Evolutionary conservation across 176 grass and related monocot species (phyloP).

Genomic region (Triticum monococcum): DNA sequence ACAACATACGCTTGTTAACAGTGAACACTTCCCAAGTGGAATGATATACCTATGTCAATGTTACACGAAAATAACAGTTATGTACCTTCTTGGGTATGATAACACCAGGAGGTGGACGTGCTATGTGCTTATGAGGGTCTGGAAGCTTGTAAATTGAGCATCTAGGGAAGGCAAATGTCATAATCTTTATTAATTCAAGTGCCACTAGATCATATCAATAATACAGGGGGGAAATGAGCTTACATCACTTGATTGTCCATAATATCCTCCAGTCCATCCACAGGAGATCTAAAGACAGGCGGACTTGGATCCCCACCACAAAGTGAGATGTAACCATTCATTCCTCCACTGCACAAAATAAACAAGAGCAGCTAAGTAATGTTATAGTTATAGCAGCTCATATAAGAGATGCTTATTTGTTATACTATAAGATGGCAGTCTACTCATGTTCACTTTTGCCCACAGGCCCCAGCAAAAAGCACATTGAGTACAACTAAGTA

Average conservation of each 20-base stretch:
- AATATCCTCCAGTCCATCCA: conserved; percentile 78
- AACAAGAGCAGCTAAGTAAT: conserved; percentile 10
- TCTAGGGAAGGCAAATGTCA: conserved; percentile 44
- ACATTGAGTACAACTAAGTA: neutral
- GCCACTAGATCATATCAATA: conserved; percentile 2
- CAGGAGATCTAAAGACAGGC: conserved; percentile 84
- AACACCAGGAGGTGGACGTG: conserved; percentile 74
- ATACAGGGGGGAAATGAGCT: conserved; percentile 25
- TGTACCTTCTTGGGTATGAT: conserved; percentile 90
- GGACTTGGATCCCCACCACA: conserved; percentile 89
- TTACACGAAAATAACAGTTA: conserved; percentile 8
- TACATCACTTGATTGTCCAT: conserved; percentile 99
- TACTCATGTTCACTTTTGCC: conserved; percentile 9
- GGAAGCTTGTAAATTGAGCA: conserved; percentile 95
- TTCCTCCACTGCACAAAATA: conserved; percentile 76
- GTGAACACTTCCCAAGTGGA: neutral
- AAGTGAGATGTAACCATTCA: conserved; percentile 94
- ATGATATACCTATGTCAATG: neutral
- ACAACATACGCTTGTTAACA: conserved; percentile 12
- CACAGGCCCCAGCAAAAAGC: neutral
- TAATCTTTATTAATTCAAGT: conserved; percentile 29
- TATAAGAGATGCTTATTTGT: neutral
- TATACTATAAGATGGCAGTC: neutral
- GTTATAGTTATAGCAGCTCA: neutral
- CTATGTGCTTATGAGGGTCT: conserved; percentile 85